These are phyloP conservation scores for Debaryomyces tyrocola DNA, from an alignment of 805 yeast genomes.

Conservation along the genomic window DNA sequence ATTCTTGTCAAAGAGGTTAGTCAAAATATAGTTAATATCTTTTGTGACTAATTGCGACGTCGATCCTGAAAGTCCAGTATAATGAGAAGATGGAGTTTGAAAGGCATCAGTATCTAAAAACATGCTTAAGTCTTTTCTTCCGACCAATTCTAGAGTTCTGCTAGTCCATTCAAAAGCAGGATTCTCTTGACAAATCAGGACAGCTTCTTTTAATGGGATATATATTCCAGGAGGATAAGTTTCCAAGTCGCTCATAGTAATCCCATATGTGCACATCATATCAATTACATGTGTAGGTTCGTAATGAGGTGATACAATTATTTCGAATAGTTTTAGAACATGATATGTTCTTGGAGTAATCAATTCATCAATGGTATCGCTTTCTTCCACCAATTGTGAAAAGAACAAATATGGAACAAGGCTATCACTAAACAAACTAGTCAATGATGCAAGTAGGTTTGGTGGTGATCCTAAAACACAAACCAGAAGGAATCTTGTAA, in stretches of 20 bases:
- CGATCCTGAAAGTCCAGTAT: neutral
- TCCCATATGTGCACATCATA: slow-evolving; percentile 57
- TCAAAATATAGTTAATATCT: slow-evolving; percentile 44
- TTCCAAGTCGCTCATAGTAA: slow-evolving; percentile 54
- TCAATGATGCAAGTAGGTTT: slow-evolving; percentile 53
- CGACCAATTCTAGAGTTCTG: slow-evolving; percentile 56
- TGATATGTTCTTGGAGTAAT: slow-evolving; percentile 68
- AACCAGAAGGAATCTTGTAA: slow-evolving; percentile 42
- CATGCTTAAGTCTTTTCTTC: slow-evolving; percentile 60
- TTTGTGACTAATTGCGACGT: slow-evolving; percentile 4
- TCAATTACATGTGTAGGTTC: slow-evolving; percentile 56
- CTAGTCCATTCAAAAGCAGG: slow-evolving; percentile 50
- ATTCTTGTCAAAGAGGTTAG: slow-evolving; percentile 33
- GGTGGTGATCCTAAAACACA: slow-evolving; percentile 59
- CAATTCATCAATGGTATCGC: slow-evolving; percentile 54
- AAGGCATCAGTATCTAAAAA: slow-evolving; percentile 18
- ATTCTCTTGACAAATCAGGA: slow-evolving; percentile 52
- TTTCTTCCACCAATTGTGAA: slow-evolving; percentile 66
- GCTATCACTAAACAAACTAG: slow-evolving; percentile 45
- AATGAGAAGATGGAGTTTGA: slow-evolving; percentile 4
- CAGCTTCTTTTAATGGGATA: slow-evolving; percentile 63
- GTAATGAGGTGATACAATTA: slow-evolving; percentile 53
- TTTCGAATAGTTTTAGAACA: slow-evolving; percentile 61
- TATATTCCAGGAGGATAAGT: slow-evolving; percentile 73
- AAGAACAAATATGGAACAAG: slow-evolving; percentile 61